Conservation (phyloP, 139 green algal species). For the Gonium pectorale region DNA sequence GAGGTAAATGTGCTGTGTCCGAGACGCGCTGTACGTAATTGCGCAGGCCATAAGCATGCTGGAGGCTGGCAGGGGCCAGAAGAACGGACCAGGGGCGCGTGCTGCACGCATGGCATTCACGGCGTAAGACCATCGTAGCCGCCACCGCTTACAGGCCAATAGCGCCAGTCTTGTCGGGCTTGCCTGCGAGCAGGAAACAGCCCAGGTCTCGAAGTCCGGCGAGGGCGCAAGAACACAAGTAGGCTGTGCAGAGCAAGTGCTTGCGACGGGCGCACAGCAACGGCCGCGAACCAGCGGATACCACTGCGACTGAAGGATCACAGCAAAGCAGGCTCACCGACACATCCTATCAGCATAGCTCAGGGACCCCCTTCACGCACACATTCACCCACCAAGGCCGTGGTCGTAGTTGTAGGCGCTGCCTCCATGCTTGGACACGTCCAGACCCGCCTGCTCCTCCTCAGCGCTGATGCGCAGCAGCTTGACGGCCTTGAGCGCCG, state of each 20-base stretch:
- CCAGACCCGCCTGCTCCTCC: slow-evolving; percentile 79
- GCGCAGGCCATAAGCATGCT: too few relatives aligned
- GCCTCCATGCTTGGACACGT: slow-evolving; percentile 78
- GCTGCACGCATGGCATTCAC: too few relatives aligned
- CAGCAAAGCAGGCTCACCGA: not conserved
- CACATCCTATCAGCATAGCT: not conserved
- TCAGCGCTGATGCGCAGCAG: slow-evolving; percentile 71
- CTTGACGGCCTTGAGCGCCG: slow-evolving; percentile 69
- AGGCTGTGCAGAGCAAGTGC: not conserved
- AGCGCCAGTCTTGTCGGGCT: not conserved
- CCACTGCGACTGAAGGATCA: not conserved
- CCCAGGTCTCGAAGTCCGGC: not conserved
- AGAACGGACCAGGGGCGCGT: too few relatives aligned
- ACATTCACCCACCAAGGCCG: slow-evolving; percentile 13
- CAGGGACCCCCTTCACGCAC: not conserved
- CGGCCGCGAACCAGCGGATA: not conserved
- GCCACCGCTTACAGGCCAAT: not conserved
- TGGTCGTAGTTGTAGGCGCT: slow-evolving; percentile 55
- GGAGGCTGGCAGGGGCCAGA: too few relatives aligned
- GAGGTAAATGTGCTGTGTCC: too few relatives aligned
- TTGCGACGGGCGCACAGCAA: not conserved
- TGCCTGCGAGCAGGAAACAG: not conserved
- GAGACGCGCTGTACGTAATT: too few relatives aligned
- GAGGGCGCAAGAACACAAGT: not conserved
- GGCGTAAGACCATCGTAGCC: too few relatives aligned